These are phyloP conservation scores for Pistacia integerrima DNA, from an alignment of 345 rosid genomes.

Conservation along the genomic window DNA sequence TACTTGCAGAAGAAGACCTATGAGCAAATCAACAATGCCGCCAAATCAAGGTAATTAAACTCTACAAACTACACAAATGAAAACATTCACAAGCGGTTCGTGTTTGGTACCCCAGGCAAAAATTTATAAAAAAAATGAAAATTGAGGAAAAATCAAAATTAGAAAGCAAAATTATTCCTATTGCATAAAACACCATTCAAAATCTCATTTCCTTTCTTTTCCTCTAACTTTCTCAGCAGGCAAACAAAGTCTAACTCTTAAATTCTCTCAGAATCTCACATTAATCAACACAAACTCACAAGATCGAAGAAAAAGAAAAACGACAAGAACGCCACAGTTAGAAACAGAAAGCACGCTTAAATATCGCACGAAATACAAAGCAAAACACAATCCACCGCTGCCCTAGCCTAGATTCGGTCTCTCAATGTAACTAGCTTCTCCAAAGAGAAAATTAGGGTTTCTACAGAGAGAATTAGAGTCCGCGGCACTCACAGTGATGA, in stretches of 20 bases:
- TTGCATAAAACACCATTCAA: neutral
- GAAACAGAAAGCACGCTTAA: conserved; percentile 15
- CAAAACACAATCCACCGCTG: conserved; percentile 15
- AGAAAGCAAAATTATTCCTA: neutral
- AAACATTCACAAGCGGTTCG: neutral
- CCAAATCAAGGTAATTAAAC: neutral
- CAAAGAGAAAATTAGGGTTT: conserved; percentile 44
- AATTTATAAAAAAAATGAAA: neutral
- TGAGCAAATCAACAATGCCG: neutral
- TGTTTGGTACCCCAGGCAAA: neutral
- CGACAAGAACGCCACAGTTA: conserved; percentile 8
- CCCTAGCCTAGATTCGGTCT: conserved; percentile 27
- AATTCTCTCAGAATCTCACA: conserved; percentile 18
- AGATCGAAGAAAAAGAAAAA: conserved; percentile 28
- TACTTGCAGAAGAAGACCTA: neutral
- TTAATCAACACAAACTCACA: conserved; percentile 18
- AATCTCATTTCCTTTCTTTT: neutral
- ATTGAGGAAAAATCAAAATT: neutral
- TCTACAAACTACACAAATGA: conserved; percentile 1
- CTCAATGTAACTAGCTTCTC: conserved; percentile 8
- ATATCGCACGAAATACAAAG: conserved; percentile 5
- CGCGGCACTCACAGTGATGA: conserved; percentile 39
- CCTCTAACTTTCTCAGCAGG: conserved; percentile 3
- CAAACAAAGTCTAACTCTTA: conserved; percentile 14
- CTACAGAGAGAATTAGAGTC: conserved; percentile 15